Base-by-base conservation (phyloP, 2,329 filamentous ascomycete genomes). In the Arthrobotrys entomopaga region DNA sequence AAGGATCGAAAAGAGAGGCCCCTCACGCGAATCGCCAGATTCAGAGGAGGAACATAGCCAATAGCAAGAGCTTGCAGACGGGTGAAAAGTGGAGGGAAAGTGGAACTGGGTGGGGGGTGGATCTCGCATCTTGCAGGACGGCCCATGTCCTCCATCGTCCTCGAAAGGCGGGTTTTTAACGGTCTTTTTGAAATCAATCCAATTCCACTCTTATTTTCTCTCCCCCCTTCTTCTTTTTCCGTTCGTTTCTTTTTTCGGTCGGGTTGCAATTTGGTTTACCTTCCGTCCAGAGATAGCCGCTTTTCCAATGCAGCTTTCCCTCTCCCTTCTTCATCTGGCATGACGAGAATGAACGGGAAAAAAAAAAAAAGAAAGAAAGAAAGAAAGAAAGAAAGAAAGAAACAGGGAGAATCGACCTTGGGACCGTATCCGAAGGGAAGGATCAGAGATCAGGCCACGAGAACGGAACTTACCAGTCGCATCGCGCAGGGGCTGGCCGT, bases 41-140 rank as follows among this genome's bases (percentile, higher is more conserved):
- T 61, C 60, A 73, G 69, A 65, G 69, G 69, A 65, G 56, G 50
- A 73, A 73, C 69, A 73, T 73, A 61, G 50, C 69, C 69, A 73
- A 73, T 73, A 38, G 58, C 40, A 65, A 56, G 43, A 60, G 69
- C 69, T 66, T 40, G 69, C 69, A 56, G 61, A 73, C 69, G 69
- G 69, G 69, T 73, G 60, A 58, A 60, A 65, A 61, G 66, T 71
- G 66, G 66, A 71, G 50, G 50, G 65, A 57, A 59, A 59, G 69
- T 73, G 69, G 69, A 73, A 53, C 69, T 65, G 52, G 61, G 69
- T 73, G 69, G 69, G 69, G 69, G 69, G 60, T 73, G 69, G 69
- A 73, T 73, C 69, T 73, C 49, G 69, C 69, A 73, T 73, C 69
- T 73, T 73, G 69, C 69, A 73, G 69, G 63, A 59, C 49, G 69